Evolutionary conservation across 2,329 filamentous ascomycete genomes (phyloP).

Genomic region (Scytalidium lignicola): DNA sequence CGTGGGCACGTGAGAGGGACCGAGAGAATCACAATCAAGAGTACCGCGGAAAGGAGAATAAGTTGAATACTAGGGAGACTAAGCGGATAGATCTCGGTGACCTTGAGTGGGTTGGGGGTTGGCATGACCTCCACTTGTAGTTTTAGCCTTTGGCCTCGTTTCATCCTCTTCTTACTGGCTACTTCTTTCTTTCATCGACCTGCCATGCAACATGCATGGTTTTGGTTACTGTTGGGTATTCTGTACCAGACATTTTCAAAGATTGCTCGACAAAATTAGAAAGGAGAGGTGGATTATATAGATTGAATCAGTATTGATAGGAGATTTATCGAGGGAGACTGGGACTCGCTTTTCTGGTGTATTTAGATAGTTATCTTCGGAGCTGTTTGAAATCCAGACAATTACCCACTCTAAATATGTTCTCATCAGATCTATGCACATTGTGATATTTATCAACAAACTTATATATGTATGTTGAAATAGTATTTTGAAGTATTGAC

Average conservation of each 20-base stretch:
- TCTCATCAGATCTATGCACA: background rate
- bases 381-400: slow-evolving; percentile 27
- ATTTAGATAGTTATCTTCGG: slow-evolving; percentile 25
- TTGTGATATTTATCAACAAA: too few relatives aligned
- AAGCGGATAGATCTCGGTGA: slow-evolving; percentile 59
- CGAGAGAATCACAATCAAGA: slow-evolving; percentile 37
- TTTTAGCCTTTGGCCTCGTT: slow-evolving; percentile 35
- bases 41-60: slow-evolving; percentile 49
- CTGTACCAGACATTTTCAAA: background rate
- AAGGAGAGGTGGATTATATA: slow-evolving; percentile 1
- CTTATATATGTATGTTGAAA: too few relatives aligned
- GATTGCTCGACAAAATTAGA: background rate
- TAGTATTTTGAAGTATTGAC: too few relatives aligned
- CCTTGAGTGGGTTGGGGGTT: slow-evolving; percentile 93
- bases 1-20: slow-evolving; percentile 37
- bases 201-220: slow-evolving; percentile 10
- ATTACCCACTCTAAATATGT: slow-evolving; percentile 29
- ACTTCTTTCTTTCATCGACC: slow-evolving; percentile 11
- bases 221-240: slow-evolving; percentile 1
- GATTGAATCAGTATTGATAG: slow-evolving; percentile 5
- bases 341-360: slow-evolving; percentile 31
- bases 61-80: slow-evolving; percentile 4
- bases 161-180: slow-evolving; percentile 21
- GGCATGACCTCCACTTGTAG: slow-evolving; percentile 64
- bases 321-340: slow-evolving; percentile 14